Percentiles rank a stretch among this genome's conserved stretches.
phyloP scores from a whole-genome alignment of 805 yeast species.

The Candida nemodendra region DNA sequence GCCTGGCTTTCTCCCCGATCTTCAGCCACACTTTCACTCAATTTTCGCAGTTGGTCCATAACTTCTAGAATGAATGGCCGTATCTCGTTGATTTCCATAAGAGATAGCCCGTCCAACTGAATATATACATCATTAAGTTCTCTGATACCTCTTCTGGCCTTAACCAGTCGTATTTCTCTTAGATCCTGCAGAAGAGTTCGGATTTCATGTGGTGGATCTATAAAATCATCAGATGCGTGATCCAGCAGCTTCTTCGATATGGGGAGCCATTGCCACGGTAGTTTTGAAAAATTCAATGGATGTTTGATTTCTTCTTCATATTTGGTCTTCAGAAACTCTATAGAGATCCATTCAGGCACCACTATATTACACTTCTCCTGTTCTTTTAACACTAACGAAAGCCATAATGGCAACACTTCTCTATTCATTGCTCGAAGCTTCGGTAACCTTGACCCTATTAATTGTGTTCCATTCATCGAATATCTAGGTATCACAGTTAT shows the following conservation, averaged over 20 bases:
- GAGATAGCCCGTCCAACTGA: conserved; percentile 76
- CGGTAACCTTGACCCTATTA: conserved; percentile 63
- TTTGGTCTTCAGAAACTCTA: conserved; percentile 48
- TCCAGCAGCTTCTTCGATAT: conserved; percentile 65
- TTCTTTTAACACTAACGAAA: conserved; percentile 76
- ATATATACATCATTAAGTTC: conserved; percentile 81
- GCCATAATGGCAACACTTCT: conserved; percentile 78
- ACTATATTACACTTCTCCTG: conserved; percentile 85
- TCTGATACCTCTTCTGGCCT: conserved; percentile 75
- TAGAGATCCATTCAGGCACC: conserved; percentile 81
- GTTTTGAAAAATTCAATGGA: conserved; percentile 57
- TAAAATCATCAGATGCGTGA: conserved; percentile 73
- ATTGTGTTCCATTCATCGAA: conserved; percentile 58
- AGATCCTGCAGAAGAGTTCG: conserved; percentile 76
- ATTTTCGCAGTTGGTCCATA: conserved; percentile 71
- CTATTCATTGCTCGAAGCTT: conserved; percentile 65
- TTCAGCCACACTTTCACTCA: conserved; percentile 39
- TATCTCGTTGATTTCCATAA: conserved; percentile 84
- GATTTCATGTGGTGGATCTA: conserved; percentile 68
- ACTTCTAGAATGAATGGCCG: conserved; percentile 77
- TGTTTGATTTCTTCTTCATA: conserved; percentile 66
- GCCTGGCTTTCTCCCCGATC: conserved; percentile 7
- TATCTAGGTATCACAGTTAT: conserved; percentile 79
- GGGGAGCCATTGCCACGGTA: conserved; percentile 92
- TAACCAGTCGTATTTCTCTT: conserved; percentile 76